phyloP scores from a whole-genome alignment of 2,329 filamentous ascomycete genomes.

The Nothopassalora personata region DNA sequence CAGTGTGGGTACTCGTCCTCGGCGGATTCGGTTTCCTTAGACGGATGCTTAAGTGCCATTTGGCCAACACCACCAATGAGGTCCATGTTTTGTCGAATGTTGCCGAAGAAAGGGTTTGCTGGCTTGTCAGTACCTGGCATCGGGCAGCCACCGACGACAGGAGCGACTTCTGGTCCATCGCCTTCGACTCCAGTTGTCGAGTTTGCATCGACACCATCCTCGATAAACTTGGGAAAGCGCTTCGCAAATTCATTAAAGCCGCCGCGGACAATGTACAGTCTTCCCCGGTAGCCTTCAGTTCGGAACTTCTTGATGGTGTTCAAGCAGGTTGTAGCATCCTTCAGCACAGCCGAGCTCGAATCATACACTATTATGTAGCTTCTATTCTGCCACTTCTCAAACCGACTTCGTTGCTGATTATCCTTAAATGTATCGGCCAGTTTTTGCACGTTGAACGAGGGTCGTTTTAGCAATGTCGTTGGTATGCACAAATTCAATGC shows the following conservation, averaged over 20 bases:
- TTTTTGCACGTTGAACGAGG: constrained; percentile 84
- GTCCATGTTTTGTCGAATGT: constrained; percentile 96
- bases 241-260: constrained; percentile 72
- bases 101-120: constrained; percentile 86
- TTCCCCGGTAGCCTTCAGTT: constrained; percentile 72
- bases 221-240: constrained; percentile 61
- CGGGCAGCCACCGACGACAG: constrained; percentile 83
- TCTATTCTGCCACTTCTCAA: constrained; percentile 69
- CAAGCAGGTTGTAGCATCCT: constrained; percentile 72
- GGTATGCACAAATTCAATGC: constrained; percentile 92
- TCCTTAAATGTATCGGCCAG: constrained; percentile 79
- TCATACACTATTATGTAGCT: constrained; percentile 86
- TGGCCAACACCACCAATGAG: constrained; percentile 89
- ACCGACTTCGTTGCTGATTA: constrained; percentile 62
- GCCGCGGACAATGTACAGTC: constrained; percentile 69
- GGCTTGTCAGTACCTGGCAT: constrained; percentile 66
- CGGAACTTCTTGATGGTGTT: constrained; percentile 94
- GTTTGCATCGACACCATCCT: constrained; percentile 34
- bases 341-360: constrained; percentile 65
- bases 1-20: constrained; percentile 63
- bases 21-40: constrained; percentile 43
- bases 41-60: constrained; percentile 56
- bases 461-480: constrained; percentile 83
- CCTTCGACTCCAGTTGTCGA: constrained; percentile 40
- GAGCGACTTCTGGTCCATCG: constrained; percentile 55